Evolutionary conservation across 164 flowering plant species (phyloP), one percentile per base, ranked within the genome.

Genomic region (Taxillus chinensis): DNA sequence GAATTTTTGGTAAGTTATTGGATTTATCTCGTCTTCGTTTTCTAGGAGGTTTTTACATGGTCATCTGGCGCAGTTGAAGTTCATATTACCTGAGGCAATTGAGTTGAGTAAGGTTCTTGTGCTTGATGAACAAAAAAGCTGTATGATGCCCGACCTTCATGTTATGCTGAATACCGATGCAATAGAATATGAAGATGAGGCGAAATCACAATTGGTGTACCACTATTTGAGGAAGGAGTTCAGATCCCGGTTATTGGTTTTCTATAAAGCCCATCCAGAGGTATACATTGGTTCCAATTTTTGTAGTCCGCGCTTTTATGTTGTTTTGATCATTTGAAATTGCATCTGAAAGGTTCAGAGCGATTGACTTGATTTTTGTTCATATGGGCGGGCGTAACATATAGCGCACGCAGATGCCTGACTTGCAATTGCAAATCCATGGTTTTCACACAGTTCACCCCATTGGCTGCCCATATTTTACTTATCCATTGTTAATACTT

Each of bases 11-110:
- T 61, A 73, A 43, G 62, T 90, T 40, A 87, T 90, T 8, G 86
- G 86, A n/a, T 82, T 92, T 96, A 90, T 77, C n/a, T 54, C 27
- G 48, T 2, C 10, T 45, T 57, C 12, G 16, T 39, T 9, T 64
- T 75, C 45, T 64, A 93, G 99, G 96, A 83, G 88, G 77, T 88
- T 93, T 70, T 66, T 82, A 0, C 54, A 78, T 61, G 48, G 63
- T 5, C 91, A 93, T 67, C 80, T 93, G 73, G 90, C 95, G n/a
- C 97, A 87, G 60, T 4, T 93, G 76, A 93, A 86, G 81, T 79
- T 75, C 59, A 70, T 90, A 16, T 68, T 90, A 49, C 96, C 87
- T 0, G 97, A 87, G 62, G 92, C 67, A 0, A 79, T 93, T 68
- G 74, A 70, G 70, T 39, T 80, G 17, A 79, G 78, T 77, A 89